A percentile compares a stretch with the other conserved stretches of the same genome.
Evolutionary conservation across 2,329 filamentous ascomycete genomes (phyloP).

Genomic region (Fusarium nodosum): DNA sequence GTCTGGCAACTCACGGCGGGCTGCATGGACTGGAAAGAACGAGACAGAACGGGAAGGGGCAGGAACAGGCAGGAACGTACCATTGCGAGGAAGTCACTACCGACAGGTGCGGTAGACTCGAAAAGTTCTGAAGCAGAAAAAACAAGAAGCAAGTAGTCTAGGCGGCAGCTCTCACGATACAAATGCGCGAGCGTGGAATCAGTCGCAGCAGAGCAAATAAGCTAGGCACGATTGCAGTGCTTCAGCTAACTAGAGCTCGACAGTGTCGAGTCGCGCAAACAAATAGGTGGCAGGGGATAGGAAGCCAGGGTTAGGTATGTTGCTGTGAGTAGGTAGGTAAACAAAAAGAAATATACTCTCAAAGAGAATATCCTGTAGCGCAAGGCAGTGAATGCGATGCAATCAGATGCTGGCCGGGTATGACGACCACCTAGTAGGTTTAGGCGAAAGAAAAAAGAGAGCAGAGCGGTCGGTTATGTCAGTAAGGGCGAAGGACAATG

Average conservation of each 20-base stretch:
- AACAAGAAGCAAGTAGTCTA: not conserved
- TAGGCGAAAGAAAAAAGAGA: constrained; percentile 36
- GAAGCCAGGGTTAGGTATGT: not conserved
- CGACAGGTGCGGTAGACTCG: constrained; percentile 21
- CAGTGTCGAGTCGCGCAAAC: constrained; percentile 34
- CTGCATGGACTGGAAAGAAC: constrained; percentile 40
- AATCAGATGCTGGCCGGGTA: constrained; percentile 30
- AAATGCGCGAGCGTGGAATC: constrained; percentile 31
- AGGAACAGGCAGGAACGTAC: constrained; percentile 35
- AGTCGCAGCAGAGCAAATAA: constrained; percentile 19
- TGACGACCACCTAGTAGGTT: constrained; percentile 30
- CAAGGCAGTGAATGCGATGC: constrained; percentile 33
- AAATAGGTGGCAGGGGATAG: constrained; percentile 12
- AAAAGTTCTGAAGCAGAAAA: constrained; percentile 19
- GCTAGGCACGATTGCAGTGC: constrained; percentile 12
- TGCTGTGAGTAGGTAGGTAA: constrained; percentile 8
- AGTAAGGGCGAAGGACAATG: constrained; percentile 41
- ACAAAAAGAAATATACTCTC: constrained; percentile 36
- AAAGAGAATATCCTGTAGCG: constrained; percentile 27
- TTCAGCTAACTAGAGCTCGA: constrained; percentile 33
- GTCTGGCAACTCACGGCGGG: constrained; percentile 35
- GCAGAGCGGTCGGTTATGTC: constrained; percentile 46
- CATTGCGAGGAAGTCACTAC: constrained; percentile 42
- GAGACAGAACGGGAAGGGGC: constrained; percentile 19
- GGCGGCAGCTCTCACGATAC: constrained; percentile 30